Evolutionary conservation across 2,329 filamentous ascomycete genomes (phyloP).

Genomic region (Hypomyces perniciosus): DNA sequence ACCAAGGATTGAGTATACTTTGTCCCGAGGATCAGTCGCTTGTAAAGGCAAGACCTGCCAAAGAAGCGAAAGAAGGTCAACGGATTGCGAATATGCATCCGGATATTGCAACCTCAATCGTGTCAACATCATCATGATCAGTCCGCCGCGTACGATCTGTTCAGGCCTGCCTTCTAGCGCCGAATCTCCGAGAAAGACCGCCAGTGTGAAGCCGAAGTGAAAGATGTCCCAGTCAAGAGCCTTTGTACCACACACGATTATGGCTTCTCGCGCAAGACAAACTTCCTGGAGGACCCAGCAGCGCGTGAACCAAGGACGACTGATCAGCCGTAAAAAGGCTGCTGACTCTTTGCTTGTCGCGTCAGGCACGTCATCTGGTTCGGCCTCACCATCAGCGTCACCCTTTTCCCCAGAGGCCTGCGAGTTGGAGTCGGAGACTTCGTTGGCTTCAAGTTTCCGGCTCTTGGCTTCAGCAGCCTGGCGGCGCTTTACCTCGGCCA

Average conservation of each 20-base stretch:
- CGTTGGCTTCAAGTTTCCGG: background rate
- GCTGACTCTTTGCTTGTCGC: background rate
- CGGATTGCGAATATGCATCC: background rate
- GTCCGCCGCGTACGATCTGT: background rate
- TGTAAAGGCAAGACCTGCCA: background rate
- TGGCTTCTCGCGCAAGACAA: background rate
- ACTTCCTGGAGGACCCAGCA: conserved; percentile 11
- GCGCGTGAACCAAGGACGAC: conserved; percentile 8
- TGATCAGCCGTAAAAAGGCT: conserved; percentile 5
- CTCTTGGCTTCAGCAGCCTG: background rate
- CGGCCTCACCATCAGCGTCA: background rate
- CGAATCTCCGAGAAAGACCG: background rate
- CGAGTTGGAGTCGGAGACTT: background rate
- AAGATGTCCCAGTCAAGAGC: conserved; percentile 8
- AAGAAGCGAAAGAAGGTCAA: conserved; percentile 7
- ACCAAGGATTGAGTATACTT: conserved; percentile 6
- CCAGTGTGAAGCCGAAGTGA: background rate
- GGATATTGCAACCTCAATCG: background rate
- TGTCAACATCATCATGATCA: conserved; percentile 1
- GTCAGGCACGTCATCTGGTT: background rate
- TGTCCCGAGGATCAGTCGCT: conserved; percentile 5
- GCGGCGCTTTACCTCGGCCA: background rate
- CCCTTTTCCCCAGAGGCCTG: background rate
- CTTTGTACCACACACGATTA: conserved; percentile 1
- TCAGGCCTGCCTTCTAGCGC: background rate